Evolutionary conservation across 2,329 filamentous ascomycete genomes (phyloP).

Genomic region (Clarireedia hainanense): DNA sequence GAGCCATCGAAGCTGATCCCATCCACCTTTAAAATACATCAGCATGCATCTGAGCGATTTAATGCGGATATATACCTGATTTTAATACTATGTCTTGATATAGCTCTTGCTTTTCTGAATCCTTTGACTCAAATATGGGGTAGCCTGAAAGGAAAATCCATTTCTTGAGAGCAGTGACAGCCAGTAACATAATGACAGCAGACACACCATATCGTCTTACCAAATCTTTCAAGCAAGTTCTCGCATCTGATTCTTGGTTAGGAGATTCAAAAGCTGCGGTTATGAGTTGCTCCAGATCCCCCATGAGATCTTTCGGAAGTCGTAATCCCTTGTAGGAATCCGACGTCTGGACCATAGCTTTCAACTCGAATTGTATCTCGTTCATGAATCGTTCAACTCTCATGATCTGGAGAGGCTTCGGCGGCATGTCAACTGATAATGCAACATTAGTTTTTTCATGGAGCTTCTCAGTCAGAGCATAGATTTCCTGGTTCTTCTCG

Average conservation of each 20-base stretch:
- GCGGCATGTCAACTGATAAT: background rate
- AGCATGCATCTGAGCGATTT: conserved; percentile 1
- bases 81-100: background rate
- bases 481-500: background rate
- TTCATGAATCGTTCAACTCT: background rate
- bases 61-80: background rate
- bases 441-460: background rate
- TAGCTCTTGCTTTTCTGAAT: background rate
- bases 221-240: background rate
- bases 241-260: background rate
- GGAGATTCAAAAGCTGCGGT: background rate
- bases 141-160: background rate
- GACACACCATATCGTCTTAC: background rate
- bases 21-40: conserved; percentile 6
- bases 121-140: background rate
- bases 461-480: background rate
- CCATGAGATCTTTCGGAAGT: background rate
- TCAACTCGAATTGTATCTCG: background rate
- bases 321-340: background rate
- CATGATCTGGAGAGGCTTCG: background rate
- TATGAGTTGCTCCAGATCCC: background rate
- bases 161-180: background rate
- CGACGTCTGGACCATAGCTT: conserved; percentile 1
- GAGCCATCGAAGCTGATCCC: conserved; percentile 5
- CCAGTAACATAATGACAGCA: conserved; percentile 1